Evolutionary conservation across 2,329 filamentous ascomycete species (phyloP).

Genomic region (Epichloe gansuensis): DNA sequence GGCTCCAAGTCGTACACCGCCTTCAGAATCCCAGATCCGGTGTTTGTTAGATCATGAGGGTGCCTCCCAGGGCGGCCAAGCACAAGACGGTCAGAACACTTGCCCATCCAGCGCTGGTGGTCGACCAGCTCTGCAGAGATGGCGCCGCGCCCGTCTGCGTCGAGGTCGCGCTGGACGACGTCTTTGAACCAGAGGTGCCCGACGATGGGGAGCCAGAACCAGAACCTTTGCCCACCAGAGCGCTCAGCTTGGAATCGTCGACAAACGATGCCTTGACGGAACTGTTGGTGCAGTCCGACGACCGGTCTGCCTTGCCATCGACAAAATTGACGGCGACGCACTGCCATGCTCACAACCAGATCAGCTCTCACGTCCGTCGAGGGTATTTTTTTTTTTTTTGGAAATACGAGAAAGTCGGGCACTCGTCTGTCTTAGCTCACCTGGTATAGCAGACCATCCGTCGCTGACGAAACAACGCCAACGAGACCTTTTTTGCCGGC

Average conservation of each 20-base stretch:
- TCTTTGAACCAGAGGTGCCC: conserved; percentile 8
- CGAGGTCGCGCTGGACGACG: conserved; percentile 11
- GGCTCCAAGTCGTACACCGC: neutral
- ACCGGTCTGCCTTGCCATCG: conserved; percentile 18
- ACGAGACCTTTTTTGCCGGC: conserved; percentile 43
- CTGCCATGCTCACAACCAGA: conserved; percentile 17
- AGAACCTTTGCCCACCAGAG: conserved; percentile 16
- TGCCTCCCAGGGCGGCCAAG: conserved; percentile 18
- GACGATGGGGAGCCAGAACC: conserved; percentile 1
- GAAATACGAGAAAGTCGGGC: neutral
- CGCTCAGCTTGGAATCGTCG: conserved; percentile 21
- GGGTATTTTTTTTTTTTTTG: neutral
- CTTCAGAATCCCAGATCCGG: too few species aligned
- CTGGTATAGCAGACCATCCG: conserved; percentile 45
- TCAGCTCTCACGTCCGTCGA: neutral
- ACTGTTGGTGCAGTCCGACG: conserved; percentile 24
- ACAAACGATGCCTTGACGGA: conserved; percentile 18
- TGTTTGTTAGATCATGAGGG: conserved; percentile 14
- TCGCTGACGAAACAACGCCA: conserved; percentile 35
- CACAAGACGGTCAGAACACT: conserved; percentile 14
- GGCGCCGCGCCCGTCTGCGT: conserved; percentile 13
- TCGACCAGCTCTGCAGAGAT: conserved; percentile 7
- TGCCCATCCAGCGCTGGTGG: conserved; percentile 10
- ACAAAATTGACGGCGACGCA: conserved; percentile 45
- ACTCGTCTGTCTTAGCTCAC: conserved; percentile 20